phyloP scores from a whole-genome alignment of 106 monocot genomes.

The Dactylorhiza incarnata region DNA sequence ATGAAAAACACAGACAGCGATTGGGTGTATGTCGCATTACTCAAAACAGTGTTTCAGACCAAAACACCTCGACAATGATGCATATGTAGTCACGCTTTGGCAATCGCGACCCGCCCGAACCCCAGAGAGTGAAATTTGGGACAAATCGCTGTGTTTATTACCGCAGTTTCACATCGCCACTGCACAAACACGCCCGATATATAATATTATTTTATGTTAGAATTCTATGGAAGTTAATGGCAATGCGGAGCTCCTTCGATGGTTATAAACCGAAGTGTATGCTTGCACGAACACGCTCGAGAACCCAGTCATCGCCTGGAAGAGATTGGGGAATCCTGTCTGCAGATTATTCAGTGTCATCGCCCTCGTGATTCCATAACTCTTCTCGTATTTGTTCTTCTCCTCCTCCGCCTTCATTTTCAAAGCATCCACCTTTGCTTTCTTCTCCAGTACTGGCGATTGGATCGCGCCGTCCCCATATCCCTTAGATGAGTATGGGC shows the following conservation, averaged over 20 bases:
- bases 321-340: conserved; percentile 86
- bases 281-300: conserved; percentile 75
- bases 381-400: conserved; percentile 75
- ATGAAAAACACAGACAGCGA: too few species aligned
- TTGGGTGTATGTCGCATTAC: too few species aligned
- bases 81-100: too few species aligned
- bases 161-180: too few species aligned
- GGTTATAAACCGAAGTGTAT: conserved; percentile 50
- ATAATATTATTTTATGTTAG: neutral
- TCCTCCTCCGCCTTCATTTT: conserved; percentile 71
- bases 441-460: conserved; percentile 32
- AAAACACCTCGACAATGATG: too few species aligned
- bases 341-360: conserved; percentile 94
- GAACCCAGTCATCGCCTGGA: conserved; percentile 91
- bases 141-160: too few species aligned
- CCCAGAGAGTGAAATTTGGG: too few species aligned
- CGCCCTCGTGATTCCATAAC: conserved; percentile 54
- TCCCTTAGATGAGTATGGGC: conserved; percentile 26
- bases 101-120: too few species aligned
- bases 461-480: conserved; percentile 12
- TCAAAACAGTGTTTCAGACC: too few species aligned
- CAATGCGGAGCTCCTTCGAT: conserved; percentile 13
- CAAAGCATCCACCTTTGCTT: conserved; percentile 47
- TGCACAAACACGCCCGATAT: neutral
- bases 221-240: neutral